Percentiles rank a stretch among this genome's conserved stretches.
These are phyloP conservation scores for Globisporangium viniferum DNA, from an alignment of 352 stramenopile genomes.

Conservation along the genomic window DNA sequence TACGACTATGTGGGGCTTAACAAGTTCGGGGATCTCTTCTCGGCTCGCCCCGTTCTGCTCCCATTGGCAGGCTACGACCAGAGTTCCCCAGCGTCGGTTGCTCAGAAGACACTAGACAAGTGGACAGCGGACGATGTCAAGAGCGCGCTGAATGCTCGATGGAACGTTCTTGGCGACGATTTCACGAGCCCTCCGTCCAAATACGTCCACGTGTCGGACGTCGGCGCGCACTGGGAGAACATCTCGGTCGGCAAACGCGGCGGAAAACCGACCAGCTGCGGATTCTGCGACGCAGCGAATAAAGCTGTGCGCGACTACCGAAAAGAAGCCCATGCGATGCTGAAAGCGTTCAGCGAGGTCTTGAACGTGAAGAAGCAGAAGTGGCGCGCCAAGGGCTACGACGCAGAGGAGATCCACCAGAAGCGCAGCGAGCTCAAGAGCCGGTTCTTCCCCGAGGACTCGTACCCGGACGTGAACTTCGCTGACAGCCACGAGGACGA, in stretches of 20 bases:
- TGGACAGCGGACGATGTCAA: conserved; percentile 32
- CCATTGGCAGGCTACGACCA: conserved; percentile 14
- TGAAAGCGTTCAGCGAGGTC: conserved; percentile 40
- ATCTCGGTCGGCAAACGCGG: conserved; percentile 21
- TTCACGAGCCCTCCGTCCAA: conserved; percentile 24
- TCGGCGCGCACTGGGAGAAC: conserved; percentile 55
- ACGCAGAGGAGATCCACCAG: conserved; percentile 53
- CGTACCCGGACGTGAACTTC: conserved; percentile 45
- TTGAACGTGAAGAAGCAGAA: conserved; percentile 29
- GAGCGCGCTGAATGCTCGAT: conserved; percentile 22
- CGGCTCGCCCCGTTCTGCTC: conserved; percentile 27
- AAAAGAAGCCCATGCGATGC: conserved; percentile 29
- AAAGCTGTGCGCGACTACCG: conserved; percentile 38
- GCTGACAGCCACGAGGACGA: conserved; percentile 41
- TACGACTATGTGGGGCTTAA: conserved; percentile 23
- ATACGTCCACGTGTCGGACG: conserved; percentile 45
- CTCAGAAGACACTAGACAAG: background rate
- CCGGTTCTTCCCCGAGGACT: conserved; percentile 46
- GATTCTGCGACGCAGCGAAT: conserved; percentile 34
- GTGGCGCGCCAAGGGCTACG: conserved; percentile 36
- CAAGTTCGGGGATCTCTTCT: conserved; percentile 32
- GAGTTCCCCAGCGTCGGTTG: conserved; percentile 5
- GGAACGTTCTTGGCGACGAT: conserved; percentile 33
- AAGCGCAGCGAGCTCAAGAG: conserved; percentile 43
- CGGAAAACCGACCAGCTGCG: conserved; percentile 21